A percentile compares a stretch with the other conserved stretches of the same genome.
These are phyloP conservation scores for Kodamaea hsintzibuensis DNA, from an alignment of 805 yeast genomes.

Conservation along the genomic window DNA sequence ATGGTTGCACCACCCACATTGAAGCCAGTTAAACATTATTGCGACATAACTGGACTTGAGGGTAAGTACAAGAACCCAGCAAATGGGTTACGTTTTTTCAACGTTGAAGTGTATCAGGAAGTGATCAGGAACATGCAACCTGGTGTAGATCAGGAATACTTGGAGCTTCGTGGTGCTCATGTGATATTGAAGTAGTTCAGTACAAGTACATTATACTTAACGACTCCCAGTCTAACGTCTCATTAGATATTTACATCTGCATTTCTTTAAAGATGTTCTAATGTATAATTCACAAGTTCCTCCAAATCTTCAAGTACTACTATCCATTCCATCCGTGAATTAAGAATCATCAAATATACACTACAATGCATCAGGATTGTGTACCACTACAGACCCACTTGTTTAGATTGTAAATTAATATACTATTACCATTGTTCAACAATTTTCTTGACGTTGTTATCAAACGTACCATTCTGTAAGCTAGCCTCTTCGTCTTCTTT, in stretches of 20 bases:
- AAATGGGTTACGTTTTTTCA: constrained; percentile 73
- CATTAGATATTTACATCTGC: too few relatives aligned
- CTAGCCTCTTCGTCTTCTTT: constrained; percentile 23
- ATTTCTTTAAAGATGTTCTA: too few relatives aligned
- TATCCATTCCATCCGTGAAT: too few relatives aligned
- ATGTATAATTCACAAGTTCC: not conserved
- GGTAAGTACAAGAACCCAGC: constrained; percentile 76
- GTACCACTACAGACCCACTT: not conserved
- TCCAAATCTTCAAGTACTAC: not conserved
- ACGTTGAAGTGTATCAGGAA: constrained; percentile 76
- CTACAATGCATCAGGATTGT: not conserved
- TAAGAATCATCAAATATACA: not conserved
- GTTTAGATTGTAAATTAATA: not conserved
- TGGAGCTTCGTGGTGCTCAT: constrained; percentile 85
- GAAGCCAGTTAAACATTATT: constrained; percentile 77
- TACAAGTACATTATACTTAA: not conserved
- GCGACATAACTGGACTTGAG: constrained; percentile 90
- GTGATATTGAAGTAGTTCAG: constrained; percentile 61
- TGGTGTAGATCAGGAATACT: constrained; percentile 90
- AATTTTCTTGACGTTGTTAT: constrained; percentile 25
- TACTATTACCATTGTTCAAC: constrained; percentile 25
- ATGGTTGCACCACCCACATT: constrained; percentile 86
- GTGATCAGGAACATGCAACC: constrained; percentile 78
- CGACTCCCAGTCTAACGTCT: too few relatives aligned
- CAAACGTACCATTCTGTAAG: constrained; percentile 33